Base-by-base conservation (phyloP, 1,139 yeast species). In the Citeromyces hawaiiensis region DNA sequence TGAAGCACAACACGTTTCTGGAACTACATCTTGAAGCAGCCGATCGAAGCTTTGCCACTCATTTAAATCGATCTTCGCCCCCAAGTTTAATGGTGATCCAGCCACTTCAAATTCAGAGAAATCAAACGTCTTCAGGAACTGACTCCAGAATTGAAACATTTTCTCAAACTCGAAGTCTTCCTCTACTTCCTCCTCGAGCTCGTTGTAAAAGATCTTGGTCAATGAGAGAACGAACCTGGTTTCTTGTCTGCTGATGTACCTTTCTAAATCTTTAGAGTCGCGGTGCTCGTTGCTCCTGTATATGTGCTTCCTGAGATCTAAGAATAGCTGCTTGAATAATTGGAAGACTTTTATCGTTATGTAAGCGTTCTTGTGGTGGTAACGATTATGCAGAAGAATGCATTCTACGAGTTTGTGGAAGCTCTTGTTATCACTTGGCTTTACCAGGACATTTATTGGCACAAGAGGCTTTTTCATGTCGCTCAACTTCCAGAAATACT, bases 141-240 rank as follows among this genome's bases (percentile, higher is more conserved):
- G 39, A 16, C 45, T 43, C 2, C 54, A 36, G 16, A 55, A 50
- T 39, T 53, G 54, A 41, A 55, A 55, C 36, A 55, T 36, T 8
- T 47, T 42, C 39, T 55, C 60, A 46, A 56, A 56, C 38, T 51
- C 56, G 34, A 48, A 45, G 32, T 43, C 45, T 18, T 39, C 42
- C 15, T 42, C 43, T 10, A 37, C 37, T 4, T 38, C 41, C 19
- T 36, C 40, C 2, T 37, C 39, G 9, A n/a, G 35, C 36, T 54
- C 59, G 18, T 51, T 47, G 40, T 51, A 56, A 11, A 55, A 34
- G 3, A 53, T 45, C 39, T 56, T 56, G 11, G 57, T 54, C 36
- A 48, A 53, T 9, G 58, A 45, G 13, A 56, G 38, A 18, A 52
- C 45, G 9, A 56, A 40, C 39, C 56, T 47, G 10, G 55, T 39